phyloP scores from a whole-genome alignment of 2,329 filamentous ascomycete species.

The Rhynchosporium graminicola region DNA sequence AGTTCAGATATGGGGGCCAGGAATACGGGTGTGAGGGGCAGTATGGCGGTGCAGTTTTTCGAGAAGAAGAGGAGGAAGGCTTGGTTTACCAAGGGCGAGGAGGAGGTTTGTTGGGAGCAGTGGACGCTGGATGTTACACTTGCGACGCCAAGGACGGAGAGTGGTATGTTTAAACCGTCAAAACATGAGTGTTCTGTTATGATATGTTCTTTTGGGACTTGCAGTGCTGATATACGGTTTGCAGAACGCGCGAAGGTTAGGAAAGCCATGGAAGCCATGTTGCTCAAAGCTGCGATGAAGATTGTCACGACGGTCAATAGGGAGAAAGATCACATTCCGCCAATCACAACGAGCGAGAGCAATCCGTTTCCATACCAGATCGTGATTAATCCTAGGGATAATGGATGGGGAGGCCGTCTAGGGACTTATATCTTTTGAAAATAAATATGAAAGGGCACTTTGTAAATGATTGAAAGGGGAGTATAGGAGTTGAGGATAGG shows the following conservation, averaged over 20 bases:
- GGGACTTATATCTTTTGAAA: slow-evolving; percentile 51
- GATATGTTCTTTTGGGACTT: background rate
- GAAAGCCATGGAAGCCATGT: slow-evolving; percentile 84
- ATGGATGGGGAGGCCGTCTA: slow-evolving; percentile 77
- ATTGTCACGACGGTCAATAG: slow-evolving; percentile 84
- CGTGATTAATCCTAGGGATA: slow-evolving; percentile 78
- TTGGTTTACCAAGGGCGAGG: slow-evolving; percentile 76
- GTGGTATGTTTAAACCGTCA: slow-evolving; percentile 58
- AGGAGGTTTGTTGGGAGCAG: slow-evolving; percentile 95
- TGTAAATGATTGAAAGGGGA: slow-evolving; percentile 24
- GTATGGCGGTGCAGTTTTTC: slow-evolving; percentile 88
- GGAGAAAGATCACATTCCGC: slow-evolving; percentile 94
- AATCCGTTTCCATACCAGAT: slow-evolving; percentile 98
- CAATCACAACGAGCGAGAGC: slow-evolving; percentile 86
- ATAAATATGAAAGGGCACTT: slow-evolving; percentile 9
- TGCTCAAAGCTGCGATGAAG: slow-evolving; percentile 85
- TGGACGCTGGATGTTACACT: slow-evolving; percentile 96
- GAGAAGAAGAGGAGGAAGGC: slow-evolving; percentile 88
- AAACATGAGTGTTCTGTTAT: too few species aligned
- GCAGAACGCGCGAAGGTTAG: slow-evolving; percentile 85
- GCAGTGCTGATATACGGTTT: slow-evolving; percentile 15
- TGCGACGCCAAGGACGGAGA: slow-evolving; percentile 84
- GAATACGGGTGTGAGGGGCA: slow-evolving; percentile 65
- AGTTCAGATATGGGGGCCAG: slow-evolving; percentile 48
- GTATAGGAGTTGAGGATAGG: slow-evolving; percentile 33